Evolutionary conservation across 1,284 basidiomycete genomes (phyloP), one percentile per base, ranked within the genome.

Genomic region (Cutaneotrichosporon cavernicola): DNA sequence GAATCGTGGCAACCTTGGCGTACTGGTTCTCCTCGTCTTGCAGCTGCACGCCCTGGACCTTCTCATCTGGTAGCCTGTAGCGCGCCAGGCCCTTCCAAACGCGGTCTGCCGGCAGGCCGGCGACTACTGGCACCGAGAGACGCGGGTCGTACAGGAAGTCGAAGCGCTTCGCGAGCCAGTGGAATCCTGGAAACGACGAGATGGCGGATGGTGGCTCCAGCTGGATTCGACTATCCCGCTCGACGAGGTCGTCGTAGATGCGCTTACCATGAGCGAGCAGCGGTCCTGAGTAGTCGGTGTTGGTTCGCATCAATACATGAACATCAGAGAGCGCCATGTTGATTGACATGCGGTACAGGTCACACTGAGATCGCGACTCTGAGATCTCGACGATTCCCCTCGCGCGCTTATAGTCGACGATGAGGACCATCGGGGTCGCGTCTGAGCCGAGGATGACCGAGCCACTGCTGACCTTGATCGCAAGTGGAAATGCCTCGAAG

Each of bases 361-460:
- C 93, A 68, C 86, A 84, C 61, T 84, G 86, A 0, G 91, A 95
- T 50, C 88, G 85, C 9, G 92, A 87, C 73, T 87, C 85, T 16
- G 89, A 85, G 47, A 91, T 85, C 22, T 91, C 88, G 71, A 90
- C 90, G 1, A 87, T 89, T 30, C 93, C 93, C 46, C 87, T 82
- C 1, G 87, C 87, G 30, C 83, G 83, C 61, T 86, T 82, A 70
- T 93, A 93, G 74, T 92, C 90, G 1, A 86, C 86, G 21, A 95
- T 87, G 31, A 95, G 83, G 14, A 96, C 81, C 71, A 84, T 89
- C 0, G 90, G 89, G 0, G 91, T 94, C 0, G 92, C 90, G 26
- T 86, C 81, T 78, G 93, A 96, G 9, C 93, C 93, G 40, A 89
- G 85, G 11, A 90, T 86, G 52, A 97, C 86, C 13, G 88, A 88